Percentiles rank a stretch among this genome's conserved stretches.
These are phyloP conservation scores for Raddia guianensis DNA, from an alignment of 176 grass and related monocot genomes.

Conservation along the genomic window DNA sequence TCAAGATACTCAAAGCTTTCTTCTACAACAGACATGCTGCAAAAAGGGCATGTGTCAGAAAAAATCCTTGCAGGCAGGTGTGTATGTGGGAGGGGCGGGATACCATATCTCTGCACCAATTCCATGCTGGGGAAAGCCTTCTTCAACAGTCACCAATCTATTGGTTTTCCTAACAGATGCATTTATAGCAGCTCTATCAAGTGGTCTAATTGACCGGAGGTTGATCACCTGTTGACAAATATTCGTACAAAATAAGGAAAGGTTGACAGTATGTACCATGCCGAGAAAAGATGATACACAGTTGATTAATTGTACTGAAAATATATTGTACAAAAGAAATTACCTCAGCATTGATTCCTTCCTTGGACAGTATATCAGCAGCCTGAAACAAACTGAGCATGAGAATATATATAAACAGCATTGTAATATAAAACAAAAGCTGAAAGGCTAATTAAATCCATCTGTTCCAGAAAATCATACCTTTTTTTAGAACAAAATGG, in stretches of 20 bases:
- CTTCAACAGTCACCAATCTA: slow-evolving; percentile 79
- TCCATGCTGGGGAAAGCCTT: slow-evolving; percentile 95
- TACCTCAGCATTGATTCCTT: slow-evolving; percentile 98
- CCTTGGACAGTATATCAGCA: slow-evolving; percentile 84
- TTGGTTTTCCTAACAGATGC: slow-evolving; percentile 97
- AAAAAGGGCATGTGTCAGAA: slow-evolving; percentile 36
- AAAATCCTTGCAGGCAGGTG: not conserved
- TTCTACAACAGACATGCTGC: slow-evolving; percentile 88
- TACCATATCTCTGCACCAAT: slow-evolving; percentile 96
- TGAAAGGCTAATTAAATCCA: slow-evolving; percentile 4
- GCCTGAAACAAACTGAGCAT: slow-evolving; percentile 61
- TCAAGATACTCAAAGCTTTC: slow-evolving; percentile 95
- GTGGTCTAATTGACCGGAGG: slow-evolving; percentile 85
- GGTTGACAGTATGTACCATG: not conserved
- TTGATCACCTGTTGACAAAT: slow-evolving; percentile 85
- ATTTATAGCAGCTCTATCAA: slow-evolving; percentile 84
- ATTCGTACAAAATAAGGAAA: slow-evolving; percentile 16
- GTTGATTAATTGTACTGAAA: slow-evolving; percentile 15
- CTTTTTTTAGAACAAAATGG: slow-evolving; percentile 10
- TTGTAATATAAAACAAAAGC: slow-evolving; percentile 5
- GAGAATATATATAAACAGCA: slow-evolving; percentile 17
- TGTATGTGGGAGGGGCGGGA: not conserved
- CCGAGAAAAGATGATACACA: not conserved
- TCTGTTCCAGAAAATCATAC: slow-evolving; percentile 7
- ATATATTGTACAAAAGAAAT: slow-evolving; percentile 36